These are phyloP conservation scores for Wickerhamomyces sp. DNA, from an alignment of 1,139 yeast genomes.

Conservation along the genomic window DNA sequence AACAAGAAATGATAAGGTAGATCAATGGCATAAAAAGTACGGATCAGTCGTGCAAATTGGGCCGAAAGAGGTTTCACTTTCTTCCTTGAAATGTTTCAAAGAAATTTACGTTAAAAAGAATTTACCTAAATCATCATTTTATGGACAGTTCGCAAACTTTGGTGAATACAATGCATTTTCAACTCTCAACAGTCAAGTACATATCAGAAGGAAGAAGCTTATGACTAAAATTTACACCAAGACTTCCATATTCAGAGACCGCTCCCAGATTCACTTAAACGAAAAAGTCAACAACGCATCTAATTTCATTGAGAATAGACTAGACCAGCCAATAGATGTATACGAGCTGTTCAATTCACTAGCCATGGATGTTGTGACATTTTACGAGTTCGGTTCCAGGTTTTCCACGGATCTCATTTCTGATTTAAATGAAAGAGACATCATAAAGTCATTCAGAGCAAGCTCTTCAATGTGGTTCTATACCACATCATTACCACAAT, in stretches of 20 bases:
- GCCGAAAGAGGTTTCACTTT: conserved; percentile 59
- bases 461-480: conserved; percentile 68
- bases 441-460: conserved; percentile 46
- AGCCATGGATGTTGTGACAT: conserved; percentile 68
- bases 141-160: conserved; percentile 58
- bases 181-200: conserved; percentile 44
- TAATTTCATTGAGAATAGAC: conserved; percentile 11
- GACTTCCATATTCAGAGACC: conserved; percentile 23
- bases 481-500: conserved; percentile 57
- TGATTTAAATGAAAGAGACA: conserved; percentile 35
- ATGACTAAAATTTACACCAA: conserved; percentile 49
- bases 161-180: conserved; percentile 58
- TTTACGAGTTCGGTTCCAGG: conserved; percentile 53
- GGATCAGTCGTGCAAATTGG: conserved; percentile 61
- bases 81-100: conserved; percentile 47
- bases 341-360: conserved; percentile 61
- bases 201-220: conserved; percentile 44
- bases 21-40: conserved; percentile 47
- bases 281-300: conserved; percentile 29
- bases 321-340: conserved; percentile 40
- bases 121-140: conserved; percentile 56
- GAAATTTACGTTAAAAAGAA: conserved; percentile 53
- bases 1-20: conserved; percentile 47
- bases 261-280: conserved; percentile 20
- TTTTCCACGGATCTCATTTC: conserved; percentile 36